Conservation (phyloP, 2,329 filamentous ascomycete species). For the Scedosporium apiospermum region DNA sequence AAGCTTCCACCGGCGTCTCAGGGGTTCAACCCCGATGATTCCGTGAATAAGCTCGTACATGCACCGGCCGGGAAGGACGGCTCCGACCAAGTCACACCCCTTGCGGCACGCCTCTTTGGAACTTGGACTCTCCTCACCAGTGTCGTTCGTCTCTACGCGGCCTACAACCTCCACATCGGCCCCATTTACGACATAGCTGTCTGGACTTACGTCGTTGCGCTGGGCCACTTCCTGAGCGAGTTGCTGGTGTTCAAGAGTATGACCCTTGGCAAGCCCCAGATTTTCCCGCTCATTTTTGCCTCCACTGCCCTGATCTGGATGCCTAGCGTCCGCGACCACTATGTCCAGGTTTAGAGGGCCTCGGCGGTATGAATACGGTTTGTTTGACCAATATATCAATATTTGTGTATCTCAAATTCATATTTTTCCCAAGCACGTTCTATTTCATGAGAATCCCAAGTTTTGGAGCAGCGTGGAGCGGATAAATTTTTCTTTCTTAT, state of each 20-base stretch:
- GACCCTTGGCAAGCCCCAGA: slow-evolving; percentile 47
- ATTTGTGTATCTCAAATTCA: too few relatives aligned
- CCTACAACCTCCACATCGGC: slow-evolving; percentile 67
- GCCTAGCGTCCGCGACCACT: slow-evolving; percentile 57
- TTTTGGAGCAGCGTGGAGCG: background rate
- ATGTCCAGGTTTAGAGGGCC: slow-evolving; percentile 36
- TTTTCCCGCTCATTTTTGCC: slow-evolving; percentile 45
- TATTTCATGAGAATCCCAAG: too few relatives aligned
- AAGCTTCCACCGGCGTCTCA: slow-evolving; percentile 29
- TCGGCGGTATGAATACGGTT: background rate
- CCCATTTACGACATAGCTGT: slow-evolving; percentile 71
- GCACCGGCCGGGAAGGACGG: slow-evolving; percentile 32
- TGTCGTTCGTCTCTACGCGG: slow-evolving; percentile 71
- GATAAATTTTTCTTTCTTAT: background rate
- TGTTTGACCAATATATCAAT: background rate
- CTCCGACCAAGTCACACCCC: slow-evolving; percentile 57
- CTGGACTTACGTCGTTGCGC: slow-evolving; percentile 73
- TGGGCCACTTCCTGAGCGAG: slow-evolving; percentile 71
- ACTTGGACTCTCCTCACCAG: slow-evolving; percentile 78
- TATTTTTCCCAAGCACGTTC: too few relatives aligned
- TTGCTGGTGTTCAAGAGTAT: slow-evolving; percentile 71
- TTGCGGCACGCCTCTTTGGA: slow-evolving; percentile 72
- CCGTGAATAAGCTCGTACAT: slow-evolving; percentile 40
- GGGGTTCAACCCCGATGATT: slow-evolving; percentile 40
- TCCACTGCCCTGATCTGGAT: slow-evolving; percentile 49